Evolutionary conservation across 345 rosid species (phyloP).

Genomic region (Microthlaspi erraticum): DNA sequence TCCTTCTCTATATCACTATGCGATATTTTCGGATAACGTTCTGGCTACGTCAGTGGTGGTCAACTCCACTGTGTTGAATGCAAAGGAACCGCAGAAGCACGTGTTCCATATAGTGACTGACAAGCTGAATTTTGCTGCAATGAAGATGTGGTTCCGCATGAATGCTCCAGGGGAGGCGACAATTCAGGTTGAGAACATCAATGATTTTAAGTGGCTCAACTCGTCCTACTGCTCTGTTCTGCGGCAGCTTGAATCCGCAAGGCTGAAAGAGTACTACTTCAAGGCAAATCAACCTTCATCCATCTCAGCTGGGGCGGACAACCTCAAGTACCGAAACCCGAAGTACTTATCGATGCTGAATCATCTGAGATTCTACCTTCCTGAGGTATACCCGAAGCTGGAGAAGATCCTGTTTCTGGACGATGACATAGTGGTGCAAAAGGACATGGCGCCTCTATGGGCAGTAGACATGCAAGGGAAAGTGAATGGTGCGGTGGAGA

Average conservation of each 20-base stretch:
- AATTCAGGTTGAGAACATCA: slow-evolving; percentile 70
- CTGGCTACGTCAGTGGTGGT: slow-evolving; percentile 96
- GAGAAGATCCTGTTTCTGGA: slow-evolving; percentile 80
- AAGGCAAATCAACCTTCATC: slow-evolving; percentile 79
- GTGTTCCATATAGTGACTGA: slow-evolving; percentile 95
- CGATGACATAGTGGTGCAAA: slow-evolving; percentile 89
- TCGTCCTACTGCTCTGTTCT: slow-evolving; percentile 84
- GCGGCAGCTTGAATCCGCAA: slow-evolving; percentile 83
- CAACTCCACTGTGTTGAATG: slow-evolving; percentile 81
- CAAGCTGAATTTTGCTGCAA: slow-evolving; percentile 74
- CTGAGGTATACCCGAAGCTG: slow-evolving; percentile 81
- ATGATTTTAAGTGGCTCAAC: slow-evolving; percentile 84
- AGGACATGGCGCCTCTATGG: slow-evolving; percentile 87
- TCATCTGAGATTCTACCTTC: slow-evolving; percentile 89
- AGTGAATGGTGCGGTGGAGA: slow-evolving; percentile 92
- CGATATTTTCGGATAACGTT: slow-evolving; percentile 94
- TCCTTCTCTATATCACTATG: slow-evolving; percentile 86
- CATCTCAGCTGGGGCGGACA: slow-evolving; percentile 65
- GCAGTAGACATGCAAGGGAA: slow-evolving; percentile 69
- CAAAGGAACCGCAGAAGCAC: slow-evolving; percentile 77
- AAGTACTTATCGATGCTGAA: slow-evolving; percentile 86
- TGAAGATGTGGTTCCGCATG: slow-evolving; percentile 82
- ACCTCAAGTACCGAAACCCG: slow-evolving; percentile 87
- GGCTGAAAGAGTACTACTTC: slow-evolving; percentile 84
- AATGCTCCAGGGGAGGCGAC: slow-evolving; percentile 65